phyloP scores from a whole-genome alignment of 257 asterid genomes.

The Solanum medicagineum region DNA sequence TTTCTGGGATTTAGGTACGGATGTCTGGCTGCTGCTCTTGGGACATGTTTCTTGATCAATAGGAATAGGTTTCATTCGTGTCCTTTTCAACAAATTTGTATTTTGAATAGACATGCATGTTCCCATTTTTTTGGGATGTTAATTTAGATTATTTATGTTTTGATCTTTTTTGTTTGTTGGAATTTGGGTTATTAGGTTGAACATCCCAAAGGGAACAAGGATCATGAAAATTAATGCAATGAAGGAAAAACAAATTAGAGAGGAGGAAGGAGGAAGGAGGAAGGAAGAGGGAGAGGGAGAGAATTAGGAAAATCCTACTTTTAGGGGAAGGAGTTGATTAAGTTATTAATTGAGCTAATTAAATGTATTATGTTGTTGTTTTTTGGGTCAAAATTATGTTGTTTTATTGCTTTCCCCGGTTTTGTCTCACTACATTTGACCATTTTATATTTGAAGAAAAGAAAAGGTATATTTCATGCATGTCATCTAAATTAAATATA shows the following conservation, averaged over 20 bases:
- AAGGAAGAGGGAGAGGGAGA: conserved; percentile 1
- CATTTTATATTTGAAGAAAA: background rate
- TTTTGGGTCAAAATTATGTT: background rate
- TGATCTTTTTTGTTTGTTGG: background rate
- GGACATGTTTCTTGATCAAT: conserved; percentile 1
- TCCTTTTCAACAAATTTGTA: conserved; percentile 15
- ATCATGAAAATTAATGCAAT: background rate
- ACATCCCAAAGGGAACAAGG: conserved; percentile 28
- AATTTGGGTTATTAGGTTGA: background rate
- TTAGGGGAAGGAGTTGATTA: conserved; percentile 6
- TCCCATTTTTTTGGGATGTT: conserved; percentile 53
- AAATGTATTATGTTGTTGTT: background rate
- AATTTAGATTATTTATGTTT: background rate
- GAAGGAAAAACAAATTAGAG: conserved; percentile 1
- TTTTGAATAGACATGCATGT: conserved; percentile 57
- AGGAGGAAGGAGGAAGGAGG: background rate
- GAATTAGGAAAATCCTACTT: background rate
- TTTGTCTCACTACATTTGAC: conserved; percentile 24
- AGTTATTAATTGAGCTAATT: background rate
- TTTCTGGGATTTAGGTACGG: background rate
- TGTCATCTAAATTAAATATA: no score
- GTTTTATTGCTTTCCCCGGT: conserved; percentile 17
- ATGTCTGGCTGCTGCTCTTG: conserved; percentile 5
- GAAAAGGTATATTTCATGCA: background rate
- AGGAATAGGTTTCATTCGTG: background rate